A percentile compares a stretch with the other conserved stretches of the same genome.
Conservation (phyloP, 345 rosid species). For the Populus deltoides region DNA sequence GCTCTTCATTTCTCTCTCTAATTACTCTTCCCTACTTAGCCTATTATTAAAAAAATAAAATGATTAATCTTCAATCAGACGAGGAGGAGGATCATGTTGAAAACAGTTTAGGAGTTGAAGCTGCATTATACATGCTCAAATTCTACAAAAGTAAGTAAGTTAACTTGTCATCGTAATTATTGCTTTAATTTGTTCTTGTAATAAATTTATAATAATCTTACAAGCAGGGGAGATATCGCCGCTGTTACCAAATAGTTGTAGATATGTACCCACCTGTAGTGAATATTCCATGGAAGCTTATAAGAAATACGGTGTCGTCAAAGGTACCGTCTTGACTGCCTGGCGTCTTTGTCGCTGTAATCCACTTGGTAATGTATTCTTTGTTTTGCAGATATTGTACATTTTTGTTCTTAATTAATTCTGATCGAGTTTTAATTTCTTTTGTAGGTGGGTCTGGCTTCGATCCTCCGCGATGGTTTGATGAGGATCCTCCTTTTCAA, state of each 20-base stretch:
- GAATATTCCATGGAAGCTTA: constrained; percentile 94
- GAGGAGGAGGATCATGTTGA: constrained; percentile 27
- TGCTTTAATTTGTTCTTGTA: background rate
- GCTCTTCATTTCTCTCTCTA: background rate
- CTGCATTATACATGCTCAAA: constrained; percentile 65
- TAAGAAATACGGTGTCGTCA: constrained; percentile 74
- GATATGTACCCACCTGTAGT: constrained; percentile 83
- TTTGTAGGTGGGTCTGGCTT: constrained; percentile 71
- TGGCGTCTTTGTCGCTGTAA: constrained; percentile 95
- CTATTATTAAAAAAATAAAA: background rate
- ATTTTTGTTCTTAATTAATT: background rate
- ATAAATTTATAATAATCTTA: no score
- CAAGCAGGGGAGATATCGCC: constrained; percentile 88
- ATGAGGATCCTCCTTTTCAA: constrained; percentile 46
- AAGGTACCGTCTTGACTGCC: constrained; percentile 66
- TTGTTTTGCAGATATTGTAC: background rate
- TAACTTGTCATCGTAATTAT: background rate
- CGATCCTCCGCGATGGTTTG: constrained; percentile 91
- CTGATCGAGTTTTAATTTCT: background rate
- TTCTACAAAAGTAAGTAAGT: constrained; percentile 76
- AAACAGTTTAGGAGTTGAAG: constrained; percentile 61
- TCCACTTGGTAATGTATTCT: constrained; percentile 58
- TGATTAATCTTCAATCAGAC: constrained; percentile 24
- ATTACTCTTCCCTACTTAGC: background rate
- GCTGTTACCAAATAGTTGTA: constrained; percentile 67